Evolutionary conservation across 2,329 filamentous ascomycete species (phyloP).

Genomic region (Neocatenulostroma microsporum): DNA sequence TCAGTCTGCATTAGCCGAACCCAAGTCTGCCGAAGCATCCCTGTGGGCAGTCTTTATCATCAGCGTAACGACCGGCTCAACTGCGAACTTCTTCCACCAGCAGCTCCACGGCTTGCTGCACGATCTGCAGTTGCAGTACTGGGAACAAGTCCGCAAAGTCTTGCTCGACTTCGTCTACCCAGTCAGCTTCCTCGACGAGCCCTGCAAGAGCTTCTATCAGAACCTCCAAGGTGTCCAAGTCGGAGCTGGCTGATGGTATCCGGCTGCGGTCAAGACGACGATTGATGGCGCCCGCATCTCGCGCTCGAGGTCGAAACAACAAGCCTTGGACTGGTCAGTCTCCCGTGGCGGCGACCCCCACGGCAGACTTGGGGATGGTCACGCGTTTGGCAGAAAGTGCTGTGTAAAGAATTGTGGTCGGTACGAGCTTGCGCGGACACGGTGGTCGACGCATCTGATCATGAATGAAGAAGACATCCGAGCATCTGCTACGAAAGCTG

Average conservation of each 20-base stretch:
- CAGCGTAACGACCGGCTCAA: constrained; percentile 26
- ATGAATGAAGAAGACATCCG: no score
- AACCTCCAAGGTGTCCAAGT: constrained; percentile 10
- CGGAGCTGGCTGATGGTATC: constrained; percentile 3
- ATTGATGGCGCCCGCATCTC: no score
- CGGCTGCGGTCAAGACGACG: no score
- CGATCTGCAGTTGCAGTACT: constrained; percentile 23
- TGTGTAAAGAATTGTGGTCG: no score
- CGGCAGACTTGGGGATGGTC: no score
- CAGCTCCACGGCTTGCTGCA: constrained; percentile 18
- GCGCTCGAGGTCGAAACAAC: no score
- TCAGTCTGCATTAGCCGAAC: constrained; percentile 20
- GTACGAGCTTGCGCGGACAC: no score
- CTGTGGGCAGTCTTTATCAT: constrained; percentile 29
- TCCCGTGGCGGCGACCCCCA: no score
- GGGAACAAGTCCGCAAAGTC: constrained; percentile 27
- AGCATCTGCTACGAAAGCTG: no score
- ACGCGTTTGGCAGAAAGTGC: no score
- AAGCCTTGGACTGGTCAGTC: no score
- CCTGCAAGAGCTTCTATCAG: constrained; percentile 25
- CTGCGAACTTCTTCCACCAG: constrained; percentile 18
- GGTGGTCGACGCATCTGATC: no score
- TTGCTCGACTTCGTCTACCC: constrained; percentile 29
- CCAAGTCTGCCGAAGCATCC: constrained; percentile 25
- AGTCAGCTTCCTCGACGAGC: constrained; percentile 26